A percentile compares a stretch with the other conserved stretches of the same genome.
Conservation (phyloP, 169 alveolate genomes). For the Eimeria falciformis region DNA sequence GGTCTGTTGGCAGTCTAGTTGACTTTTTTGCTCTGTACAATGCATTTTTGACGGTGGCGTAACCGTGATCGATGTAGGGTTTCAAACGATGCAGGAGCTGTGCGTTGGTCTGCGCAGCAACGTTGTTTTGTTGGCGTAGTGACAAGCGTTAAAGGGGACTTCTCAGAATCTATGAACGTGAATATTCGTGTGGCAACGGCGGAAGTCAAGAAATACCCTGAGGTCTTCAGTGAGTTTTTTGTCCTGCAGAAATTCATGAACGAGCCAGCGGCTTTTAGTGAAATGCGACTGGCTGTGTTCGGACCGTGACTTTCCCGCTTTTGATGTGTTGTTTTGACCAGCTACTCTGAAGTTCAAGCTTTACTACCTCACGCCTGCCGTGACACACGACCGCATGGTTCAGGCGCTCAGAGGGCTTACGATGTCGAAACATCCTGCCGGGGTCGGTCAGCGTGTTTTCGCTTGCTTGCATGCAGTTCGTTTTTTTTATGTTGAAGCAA, state of each 20-base stretch:
- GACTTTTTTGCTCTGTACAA: too few relatives aligned
- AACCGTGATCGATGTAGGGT: too few relatives aligned
- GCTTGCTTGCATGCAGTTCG: not conserved
- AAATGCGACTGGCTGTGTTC: too few relatives aligned
- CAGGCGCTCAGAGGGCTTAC: slow-evolving; percentile 78
- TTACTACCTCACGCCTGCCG: slow-evolving; percentile 77
- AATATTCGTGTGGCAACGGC: slow-evolving; percentile 77
- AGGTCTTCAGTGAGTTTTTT: slow-evolving; percentile 58
- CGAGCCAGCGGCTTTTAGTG: not conserved
- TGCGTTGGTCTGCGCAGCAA: slow-evolving; percentile 48
- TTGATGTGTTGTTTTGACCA: not conserved
- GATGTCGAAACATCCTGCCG: slow-evolving; percentile 71
- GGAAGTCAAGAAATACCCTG: slow-evolving; percentile 74
- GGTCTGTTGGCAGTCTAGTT: too few relatives aligned
- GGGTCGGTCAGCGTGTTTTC: not conserved
- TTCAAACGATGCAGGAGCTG: too few relatives aligned
- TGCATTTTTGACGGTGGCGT: too few relatives aligned
- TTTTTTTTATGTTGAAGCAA: too few relatives aligned
- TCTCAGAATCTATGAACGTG: slow-evolving; percentile 64
- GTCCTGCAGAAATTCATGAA: not conserved
- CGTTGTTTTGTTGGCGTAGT: slow-evolving; percentile 78
- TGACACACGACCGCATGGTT: slow-evolving; percentile 78
- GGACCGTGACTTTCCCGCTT: too few relatives aligned
- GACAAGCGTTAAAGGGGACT: slow-evolving; percentile 72
- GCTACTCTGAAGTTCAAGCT: slow-evolving; percentile 69